A percentile compares a stretch with the other conserved stretches of the same genome.
Conservation (phyloP, 352 stramenopile species). For the Aphanomyces astaci region DNA sequence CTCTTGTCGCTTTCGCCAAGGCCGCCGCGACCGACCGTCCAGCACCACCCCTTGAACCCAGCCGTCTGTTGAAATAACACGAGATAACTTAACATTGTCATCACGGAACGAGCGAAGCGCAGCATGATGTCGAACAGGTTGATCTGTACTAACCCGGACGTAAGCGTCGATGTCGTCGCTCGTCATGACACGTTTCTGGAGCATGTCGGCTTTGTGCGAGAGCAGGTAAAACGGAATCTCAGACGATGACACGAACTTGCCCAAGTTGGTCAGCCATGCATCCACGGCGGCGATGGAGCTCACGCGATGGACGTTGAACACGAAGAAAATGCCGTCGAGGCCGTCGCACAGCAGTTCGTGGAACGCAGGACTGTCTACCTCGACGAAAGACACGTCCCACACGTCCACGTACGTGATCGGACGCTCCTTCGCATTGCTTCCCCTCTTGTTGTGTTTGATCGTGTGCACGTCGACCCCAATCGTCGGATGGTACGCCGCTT, state of each 20-base stretch:
- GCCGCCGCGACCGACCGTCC: conserved; percentile 63
- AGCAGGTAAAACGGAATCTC: conserved; percentile 75
- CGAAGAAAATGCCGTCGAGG: conserved; percentile 79
- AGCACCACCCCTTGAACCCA: conserved; percentile 77
- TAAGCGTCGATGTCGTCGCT: conserved; percentile 82
- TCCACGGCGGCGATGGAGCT: conserved; percentile 78
- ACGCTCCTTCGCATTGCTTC: conserved; percentile 28
- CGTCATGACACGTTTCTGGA: conserved; percentile 80
- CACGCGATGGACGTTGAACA: conserved; percentile 84
- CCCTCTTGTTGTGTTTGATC: conserved; percentile 37
- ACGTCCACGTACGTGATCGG: conserved; percentile 38
- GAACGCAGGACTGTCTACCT: conserved; percentile 39
- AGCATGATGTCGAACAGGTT: too few relatives aligned
- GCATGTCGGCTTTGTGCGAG: conserved; percentile 72
- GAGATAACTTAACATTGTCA: too few relatives aligned
- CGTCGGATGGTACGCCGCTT: conserved; percentile 57
- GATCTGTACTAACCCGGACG: too few relatives aligned
- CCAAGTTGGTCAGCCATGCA: conserved; percentile 68
- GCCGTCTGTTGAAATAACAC: conserved; percentile 29
- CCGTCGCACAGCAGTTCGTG: conserved; percentile 57
- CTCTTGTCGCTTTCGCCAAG: conserved; percentile 81
- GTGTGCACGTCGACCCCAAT: conserved; percentile 70
- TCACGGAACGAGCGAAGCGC: too few relatives aligned
- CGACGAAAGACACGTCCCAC: conserved; percentile 71
- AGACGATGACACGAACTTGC: conserved; percentile 62